Evolutionary conservation across 805 yeast species (phyloP).

Genomic region (Hanseniaspora thailandica): DNA sequence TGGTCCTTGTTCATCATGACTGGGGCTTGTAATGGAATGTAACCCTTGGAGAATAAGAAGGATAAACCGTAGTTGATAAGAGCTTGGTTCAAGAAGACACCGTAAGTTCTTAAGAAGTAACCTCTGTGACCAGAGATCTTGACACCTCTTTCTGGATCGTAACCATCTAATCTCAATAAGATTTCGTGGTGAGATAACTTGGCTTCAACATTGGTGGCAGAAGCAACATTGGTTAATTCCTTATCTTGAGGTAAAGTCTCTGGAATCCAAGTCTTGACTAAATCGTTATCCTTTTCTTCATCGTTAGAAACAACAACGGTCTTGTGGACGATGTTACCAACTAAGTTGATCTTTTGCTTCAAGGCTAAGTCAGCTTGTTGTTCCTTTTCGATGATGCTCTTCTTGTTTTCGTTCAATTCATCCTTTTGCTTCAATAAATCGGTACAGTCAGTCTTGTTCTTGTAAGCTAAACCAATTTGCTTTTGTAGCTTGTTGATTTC

Average conservation of each 20-base stretch:
- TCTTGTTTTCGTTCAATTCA: slow-evolving; percentile 56
- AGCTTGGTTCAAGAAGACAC: slow-evolving; percentile 97
- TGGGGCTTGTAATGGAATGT: slow-evolving; percentile 91
- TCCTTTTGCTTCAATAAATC: slow-evolving; percentile 78
- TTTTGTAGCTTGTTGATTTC: slow-evolving; percentile 79
- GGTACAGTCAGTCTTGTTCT: slow-evolving; percentile 87
- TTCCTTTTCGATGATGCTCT: slow-evolving; percentile 52
- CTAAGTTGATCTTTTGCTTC: slow-evolving; percentile 69
- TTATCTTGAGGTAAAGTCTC: slow-evolving; percentile 37
- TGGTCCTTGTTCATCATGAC: slow-evolving; percentile 99
- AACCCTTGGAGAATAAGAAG: slow-evolving; percentile 67
- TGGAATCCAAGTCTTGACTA: slow-evolving; percentile 82
- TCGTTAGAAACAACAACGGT: slow-evolving; percentile 76
- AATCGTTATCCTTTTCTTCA: slow-evolving; percentile 77
- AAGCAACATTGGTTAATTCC: slow-evolving; percentile 51
- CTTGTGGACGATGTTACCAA: slow-evolving; percentile 91
- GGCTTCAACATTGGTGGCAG: slow-evolving; percentile 69
- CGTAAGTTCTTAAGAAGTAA: slow-evolving; percentile 84
- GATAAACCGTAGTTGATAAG: slow-evolving; percentile 88
- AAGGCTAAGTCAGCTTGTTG: slow-evolving; percentile 66
- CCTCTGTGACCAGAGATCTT: slow-evolving; percentile 98
- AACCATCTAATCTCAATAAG: slow-evolving; percentile 86
- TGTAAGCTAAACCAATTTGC: slow-evolving; percentile 82
- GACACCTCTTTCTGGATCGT: slow-evolving; percentile 98
- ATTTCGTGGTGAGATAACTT: slow-evolving; percentile 89